Evolutionary conservation across 2,329 filamentous ascomycete species (phyloP).

Genomic region (Pseudogymnoascus sp.): DNA sequence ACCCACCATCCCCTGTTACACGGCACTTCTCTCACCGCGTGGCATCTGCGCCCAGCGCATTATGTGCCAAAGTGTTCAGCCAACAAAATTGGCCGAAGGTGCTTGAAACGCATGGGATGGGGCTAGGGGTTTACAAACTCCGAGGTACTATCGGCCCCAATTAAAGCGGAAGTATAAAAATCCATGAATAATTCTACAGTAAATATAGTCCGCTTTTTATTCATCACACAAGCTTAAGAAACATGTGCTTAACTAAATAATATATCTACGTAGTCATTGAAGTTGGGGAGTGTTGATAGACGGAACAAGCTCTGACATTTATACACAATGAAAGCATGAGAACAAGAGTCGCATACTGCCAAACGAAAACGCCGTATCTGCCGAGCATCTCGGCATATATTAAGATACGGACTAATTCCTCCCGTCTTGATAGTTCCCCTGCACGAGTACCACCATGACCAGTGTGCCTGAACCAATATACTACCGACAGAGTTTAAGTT

Average conservation of each 20-base stretch:
- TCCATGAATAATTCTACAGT: not conserved
- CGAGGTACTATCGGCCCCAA: not conserved
- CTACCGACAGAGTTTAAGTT: not conserved
- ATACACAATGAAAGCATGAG: not conserved
- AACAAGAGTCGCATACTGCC: not conserved
- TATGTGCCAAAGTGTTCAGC: not conserved
- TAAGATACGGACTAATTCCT: not conserved
- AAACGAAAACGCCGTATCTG: not conserved
- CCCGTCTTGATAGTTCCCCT: not conserved
- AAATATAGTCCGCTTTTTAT: not conserved
- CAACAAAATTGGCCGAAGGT: not conserved
- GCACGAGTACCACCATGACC: not conserved
- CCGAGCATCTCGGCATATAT: not conserved
- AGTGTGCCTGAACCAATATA: not conserved
- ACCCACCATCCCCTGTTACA: not conserved
- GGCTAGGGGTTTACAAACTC: not conserved
- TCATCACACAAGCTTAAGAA: not conserved
- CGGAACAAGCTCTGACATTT: not conserved
- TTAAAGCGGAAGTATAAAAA: slow-evolving; percentile 4
- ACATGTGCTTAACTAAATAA: not conserved
- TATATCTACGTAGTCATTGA: not conserved
- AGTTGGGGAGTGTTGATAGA: not conserved
- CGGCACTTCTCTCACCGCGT: not conserved
- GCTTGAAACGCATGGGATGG: not conserved
- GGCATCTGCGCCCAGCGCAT: not conserved